Conservation (phyloP, 2,329 filamentous ascomycete genomes). For the Ophiosphaerella korrae region DNA sequence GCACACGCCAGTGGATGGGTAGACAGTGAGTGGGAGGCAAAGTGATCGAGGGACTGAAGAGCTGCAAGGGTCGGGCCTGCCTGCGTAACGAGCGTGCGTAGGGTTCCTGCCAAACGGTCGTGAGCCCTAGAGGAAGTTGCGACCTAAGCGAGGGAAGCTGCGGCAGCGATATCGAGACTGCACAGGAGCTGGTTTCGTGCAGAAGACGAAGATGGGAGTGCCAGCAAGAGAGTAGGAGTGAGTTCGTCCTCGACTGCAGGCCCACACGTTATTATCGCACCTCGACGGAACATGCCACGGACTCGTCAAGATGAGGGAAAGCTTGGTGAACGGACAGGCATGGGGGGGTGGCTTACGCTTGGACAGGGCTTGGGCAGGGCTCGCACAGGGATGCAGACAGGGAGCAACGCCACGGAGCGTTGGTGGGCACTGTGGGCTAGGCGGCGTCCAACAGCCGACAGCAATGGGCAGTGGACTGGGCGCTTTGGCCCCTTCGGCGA, state of each 20-base stretch:
- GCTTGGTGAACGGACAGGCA: constrained; percentile 13
- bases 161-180: constrained; percentile 4
- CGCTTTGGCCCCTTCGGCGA: constrained; percentile 10
- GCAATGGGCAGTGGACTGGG: constrained; percentile 13
- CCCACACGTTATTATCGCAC: constrained; percentile 18
- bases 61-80: constrained; percentile 41
- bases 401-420: constrained; percentile 21
- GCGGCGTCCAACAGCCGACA: constrained; percentile 9
- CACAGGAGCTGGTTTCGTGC: neutral
- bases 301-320: constrained; percentile 15
- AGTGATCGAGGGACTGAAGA: constrained; percentile 12
- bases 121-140: constrained; percentile 21
- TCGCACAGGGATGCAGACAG: constrained; percentile 24
- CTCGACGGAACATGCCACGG: constrained; percentile 15
- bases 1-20: neutral
- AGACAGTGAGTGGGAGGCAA: neutral
- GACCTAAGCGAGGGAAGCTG: constrained; percentile 32
- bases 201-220: neutral
- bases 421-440: constrained; percentile 8
- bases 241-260: constrained; percentile 3
- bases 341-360: neutral
- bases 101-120: constrained; percentile 35
- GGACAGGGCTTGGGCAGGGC: constrained; percentile 18
- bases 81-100: constrained; percentile 28
- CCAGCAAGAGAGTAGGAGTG: constrained; percentile 2